Percentiles rank a stretch among this genome's conserved stretches.
Conservation (phyloP, 176 grass and related monocot genomes). For the Oryza brachyantha region DNA sequence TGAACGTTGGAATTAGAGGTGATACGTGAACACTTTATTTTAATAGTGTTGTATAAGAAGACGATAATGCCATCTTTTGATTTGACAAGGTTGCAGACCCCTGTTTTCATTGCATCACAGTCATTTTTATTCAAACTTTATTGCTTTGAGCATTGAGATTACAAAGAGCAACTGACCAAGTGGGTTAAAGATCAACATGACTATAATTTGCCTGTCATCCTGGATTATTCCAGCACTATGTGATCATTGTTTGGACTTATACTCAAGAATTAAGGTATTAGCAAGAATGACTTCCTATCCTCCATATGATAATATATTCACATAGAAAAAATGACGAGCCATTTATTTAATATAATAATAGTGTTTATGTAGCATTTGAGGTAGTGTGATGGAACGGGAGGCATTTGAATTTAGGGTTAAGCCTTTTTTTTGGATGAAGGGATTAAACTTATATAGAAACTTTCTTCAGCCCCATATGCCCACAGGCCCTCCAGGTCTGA, state of each 20-base stretch:
- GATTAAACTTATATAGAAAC: background rate
- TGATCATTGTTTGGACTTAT: background rate
- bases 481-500: background rate
- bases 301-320: background rate
- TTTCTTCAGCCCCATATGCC: background rate
- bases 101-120: background rate
- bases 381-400: background rate
- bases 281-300: background rate
- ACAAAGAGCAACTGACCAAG: background rate
- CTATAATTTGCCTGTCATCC: background rate
- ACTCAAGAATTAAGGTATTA: background rate
- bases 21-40: background rate
- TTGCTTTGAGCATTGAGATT: background rate
- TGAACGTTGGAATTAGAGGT: background rate
- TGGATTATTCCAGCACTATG: background rate
- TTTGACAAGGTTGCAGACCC: conserved; percentile 31
- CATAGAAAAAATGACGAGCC: background rate
- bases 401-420: background rate
- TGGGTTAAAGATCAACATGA: background rate
- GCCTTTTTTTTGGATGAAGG: too few relatives aligned
- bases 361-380: background rate
- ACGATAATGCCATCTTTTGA: conserved; percentile 25
- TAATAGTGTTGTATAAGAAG: conserved; percentile 23
- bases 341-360: background rate
- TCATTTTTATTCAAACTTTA: background rate